Evolutionary conservation across 768 basidiomycete species (phyloP).

Genomic region (Leccinum olivaceopallidum): DNA sequence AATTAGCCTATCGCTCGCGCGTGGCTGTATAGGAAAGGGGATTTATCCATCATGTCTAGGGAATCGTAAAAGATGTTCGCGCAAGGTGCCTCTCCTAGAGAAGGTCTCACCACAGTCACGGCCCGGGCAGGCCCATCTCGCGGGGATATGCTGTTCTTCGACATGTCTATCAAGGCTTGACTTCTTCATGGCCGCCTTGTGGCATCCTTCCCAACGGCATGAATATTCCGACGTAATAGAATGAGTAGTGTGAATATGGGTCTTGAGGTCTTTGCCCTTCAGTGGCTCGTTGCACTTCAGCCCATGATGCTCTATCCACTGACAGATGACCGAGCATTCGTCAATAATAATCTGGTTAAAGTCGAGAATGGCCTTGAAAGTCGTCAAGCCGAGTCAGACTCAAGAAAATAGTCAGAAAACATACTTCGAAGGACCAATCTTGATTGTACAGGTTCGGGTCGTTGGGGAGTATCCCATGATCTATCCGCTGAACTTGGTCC

Average conservation of each 20-base stretch:
- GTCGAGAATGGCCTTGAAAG: conserved; percentile 1
- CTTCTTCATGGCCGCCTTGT: conserved; percentile 1
- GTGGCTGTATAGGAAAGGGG: neutral
- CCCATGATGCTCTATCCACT: neutral
- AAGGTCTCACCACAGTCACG: too few species aligned
- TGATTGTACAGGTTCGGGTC: neutral
- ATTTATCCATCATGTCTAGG: neutral
- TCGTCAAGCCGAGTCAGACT: neutral
- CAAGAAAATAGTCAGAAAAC: neutral
- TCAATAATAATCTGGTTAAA: conserved; percentile 7
- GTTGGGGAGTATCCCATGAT: conserved; percentile 4
- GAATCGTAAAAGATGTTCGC: neutral
- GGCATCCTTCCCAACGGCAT: conserved; percentile 14
- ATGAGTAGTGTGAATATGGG: conserved; percentile 8
- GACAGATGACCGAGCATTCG: neutral
- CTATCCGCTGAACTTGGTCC: conserved; percentile 1
- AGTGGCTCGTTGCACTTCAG: neutral
- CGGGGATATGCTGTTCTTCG: conserved; percentile 12
- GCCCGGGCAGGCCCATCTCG: conserved; percentile 6
- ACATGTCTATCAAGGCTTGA: conserved; percentile 13
- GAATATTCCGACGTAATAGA: conserved; percentile 8
- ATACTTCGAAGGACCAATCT: conserved; percentile 5
- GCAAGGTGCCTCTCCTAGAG: neutral
- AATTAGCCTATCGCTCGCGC: neutral
- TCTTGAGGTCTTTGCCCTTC: neutral